Evolutionary conservation across 2,329 filamentous ascomycete genomes (phyloP), one percentile per base, ranked within the genome.

Genomic region (Aspergillus ruber): DNA sequence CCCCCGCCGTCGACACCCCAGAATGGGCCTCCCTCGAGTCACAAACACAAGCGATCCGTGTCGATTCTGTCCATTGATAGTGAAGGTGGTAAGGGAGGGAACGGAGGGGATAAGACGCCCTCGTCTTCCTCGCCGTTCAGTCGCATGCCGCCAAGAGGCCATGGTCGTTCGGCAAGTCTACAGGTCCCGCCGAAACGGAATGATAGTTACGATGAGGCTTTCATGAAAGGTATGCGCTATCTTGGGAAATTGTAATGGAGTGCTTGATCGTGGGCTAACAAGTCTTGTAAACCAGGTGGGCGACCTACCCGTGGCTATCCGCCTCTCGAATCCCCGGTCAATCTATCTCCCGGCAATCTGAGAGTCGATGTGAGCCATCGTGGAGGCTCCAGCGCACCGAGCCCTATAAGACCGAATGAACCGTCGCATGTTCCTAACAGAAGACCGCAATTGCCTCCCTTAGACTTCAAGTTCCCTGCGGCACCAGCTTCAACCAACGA

Each of bases 61-160:
- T 93, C 88, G 15, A 91, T 93, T 53, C 82, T 91, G 41, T 91
- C 88, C 8, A 81, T 91, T 57, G 85, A 84, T 47, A 74, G 72
- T 52, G 74, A 77, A 56, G 65, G 66, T 50, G 53, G 36, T 10
- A 18, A 10, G 10, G 36, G 36, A 20, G 36, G 36, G 8, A 18
- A 12, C 6, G 36, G 61, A 53, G 52, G 53, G 45, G 57, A 65
- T 46, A 61, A 67, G 45, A 54, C 61, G 2, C 61, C 60, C 33
- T 49, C 50, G 29, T 64, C 58, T n/a, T 54, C 55, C 47, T 62
- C 59, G 15, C 62, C 53, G 35, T 63, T 62, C 47, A 67, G 72
- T 56, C 68, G 76, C 44, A 76, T 81, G 45, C 78, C 81, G 17
- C 63, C 61, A 15, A 81, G 82, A 57, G 80, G 84, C 4, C 90